Evolutionary conservation across 345 rosid genomes (phyloP).

Genomic region (Gossypium mustelinum): DNA sequence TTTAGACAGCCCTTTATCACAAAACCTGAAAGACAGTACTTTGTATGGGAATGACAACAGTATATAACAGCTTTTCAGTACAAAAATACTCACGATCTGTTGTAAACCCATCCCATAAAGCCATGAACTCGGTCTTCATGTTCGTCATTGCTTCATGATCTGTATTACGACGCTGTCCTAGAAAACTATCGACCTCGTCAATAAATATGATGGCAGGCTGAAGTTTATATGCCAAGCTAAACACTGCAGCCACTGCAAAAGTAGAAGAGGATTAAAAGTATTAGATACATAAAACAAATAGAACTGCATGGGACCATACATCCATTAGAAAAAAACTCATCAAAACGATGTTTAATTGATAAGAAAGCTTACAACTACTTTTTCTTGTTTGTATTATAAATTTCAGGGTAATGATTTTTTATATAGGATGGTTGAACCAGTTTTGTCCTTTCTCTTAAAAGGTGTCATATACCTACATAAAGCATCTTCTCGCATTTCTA

Average conservation of each 20-base stretch:
- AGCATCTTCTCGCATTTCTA: neutral
- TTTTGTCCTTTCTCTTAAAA: neutral
- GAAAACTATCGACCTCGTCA: constrained; percentile 95
- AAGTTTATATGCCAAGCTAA: constrained; percentile 88
- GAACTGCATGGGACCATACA: neutral
- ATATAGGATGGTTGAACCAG: neutral
- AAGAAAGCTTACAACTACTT: neutral
- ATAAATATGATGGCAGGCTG: constrained; percentile 96
- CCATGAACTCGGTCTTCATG: constrained; percentile 99
- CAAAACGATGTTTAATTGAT: neutral
- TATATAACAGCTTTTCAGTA: neutral
- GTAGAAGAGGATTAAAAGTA: constrained; percentile 10
- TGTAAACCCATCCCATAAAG: constrained; percentile 98
- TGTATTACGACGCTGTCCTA: constrained; percentile 85
- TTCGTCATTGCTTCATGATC: constrained; percentile 89
- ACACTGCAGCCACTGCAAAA: constrained; percentile 86
- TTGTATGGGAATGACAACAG: neutral
- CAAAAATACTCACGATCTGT: constrained; percentile 77
- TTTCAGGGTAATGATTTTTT: neutral
- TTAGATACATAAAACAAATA: neutral
- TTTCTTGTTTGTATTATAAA: neutral
- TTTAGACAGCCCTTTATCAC: neutral
- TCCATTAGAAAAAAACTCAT: neutral
- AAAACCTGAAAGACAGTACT: neutral
- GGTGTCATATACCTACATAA: neutral